phyloP scores from a whole-genome alignment of 164 flowering plant genomes.

The Magnolia changhungtana region DNA sequence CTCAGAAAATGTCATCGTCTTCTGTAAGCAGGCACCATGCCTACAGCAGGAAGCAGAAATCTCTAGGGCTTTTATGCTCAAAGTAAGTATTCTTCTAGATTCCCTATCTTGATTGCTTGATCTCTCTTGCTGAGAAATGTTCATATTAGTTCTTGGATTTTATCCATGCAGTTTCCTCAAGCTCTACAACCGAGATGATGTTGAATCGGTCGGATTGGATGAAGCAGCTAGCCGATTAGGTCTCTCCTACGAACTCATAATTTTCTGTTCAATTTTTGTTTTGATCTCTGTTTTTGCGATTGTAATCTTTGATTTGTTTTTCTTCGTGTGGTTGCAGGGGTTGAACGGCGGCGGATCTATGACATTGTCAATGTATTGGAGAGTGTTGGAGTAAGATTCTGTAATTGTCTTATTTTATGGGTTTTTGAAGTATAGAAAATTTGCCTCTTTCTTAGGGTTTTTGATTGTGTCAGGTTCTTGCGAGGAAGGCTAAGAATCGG shows the following conservation, averaged over 20 bases:
- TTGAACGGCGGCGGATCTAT: constrained; percentile 94
- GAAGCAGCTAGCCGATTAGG: constrained; percentile 81
- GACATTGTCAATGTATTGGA: constrained; percentile 95
- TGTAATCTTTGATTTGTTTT: not conserved
- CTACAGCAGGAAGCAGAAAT: constrained; percentile 84
- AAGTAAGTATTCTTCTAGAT: constrained; percentile 37
- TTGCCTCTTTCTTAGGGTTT: not conserved
- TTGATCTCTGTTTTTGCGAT: not conserved
- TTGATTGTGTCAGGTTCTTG: constrained; percentile 49
- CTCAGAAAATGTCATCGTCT: constrained; percentile 11
- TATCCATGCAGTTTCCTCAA: constrained; percentile 58
- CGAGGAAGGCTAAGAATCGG: constrained; percentile 78
- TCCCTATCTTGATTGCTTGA: not conserved
- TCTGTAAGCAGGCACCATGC: constrained; percentile 25
- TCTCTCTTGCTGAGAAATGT: not conserved
- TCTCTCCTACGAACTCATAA: constrained; percentile 12
- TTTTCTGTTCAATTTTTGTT: not conserved
- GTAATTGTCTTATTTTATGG: not conserved
- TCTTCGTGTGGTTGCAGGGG: constrained; percentile 45
- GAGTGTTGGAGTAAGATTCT: constrained; percentile 76
- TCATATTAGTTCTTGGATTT: not conserved
- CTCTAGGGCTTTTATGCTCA: constrained; percentile 83
- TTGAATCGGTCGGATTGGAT: constrained; percentile 71
- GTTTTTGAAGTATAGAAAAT: not conserved
- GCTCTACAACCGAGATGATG: constrained; percentile 70